These are phyloP conservation scores for Claviceps monticola DNA, from an alignment of 2,329 filamentous ascomycete genomes.

Conservation along the genomic window DNA sequence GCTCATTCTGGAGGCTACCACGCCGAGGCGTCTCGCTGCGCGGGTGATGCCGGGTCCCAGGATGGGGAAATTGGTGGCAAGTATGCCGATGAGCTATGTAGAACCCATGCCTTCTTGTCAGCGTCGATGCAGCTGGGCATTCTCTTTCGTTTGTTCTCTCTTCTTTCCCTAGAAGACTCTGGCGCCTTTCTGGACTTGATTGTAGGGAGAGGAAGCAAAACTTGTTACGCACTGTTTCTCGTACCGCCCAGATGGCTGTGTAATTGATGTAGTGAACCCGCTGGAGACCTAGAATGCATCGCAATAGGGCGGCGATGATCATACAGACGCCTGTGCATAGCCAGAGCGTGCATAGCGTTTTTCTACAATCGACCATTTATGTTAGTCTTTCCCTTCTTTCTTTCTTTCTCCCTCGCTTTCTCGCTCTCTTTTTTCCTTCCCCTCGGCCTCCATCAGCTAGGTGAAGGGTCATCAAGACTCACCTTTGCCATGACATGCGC, in stretches of 20 bases:
- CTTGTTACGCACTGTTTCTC: constrained; percentile 22
- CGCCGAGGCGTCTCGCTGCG: constrained; percentile 14
- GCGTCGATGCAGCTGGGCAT: too few relatives aligned
- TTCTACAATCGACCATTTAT: constrained; percentile 7
- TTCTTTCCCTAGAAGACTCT: background rate
- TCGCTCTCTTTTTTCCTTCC: background rate
- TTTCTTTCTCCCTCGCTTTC: background rate
- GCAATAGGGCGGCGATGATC: constrained; percentile 26
- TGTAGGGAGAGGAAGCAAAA: background rate
- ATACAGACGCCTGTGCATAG: constrained; percentile 28
- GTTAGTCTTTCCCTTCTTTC: background rate
- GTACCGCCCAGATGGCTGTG: constrained; percentile 14
- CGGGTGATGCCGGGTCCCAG: background rate
- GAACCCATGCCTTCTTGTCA: background rate
- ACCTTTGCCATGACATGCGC: constrained; percentile 15
- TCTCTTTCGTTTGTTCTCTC: background rate
- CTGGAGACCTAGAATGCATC: constrained; percentile 24
- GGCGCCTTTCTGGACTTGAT: background rate
- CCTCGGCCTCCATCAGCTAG: too few relatives aligned
- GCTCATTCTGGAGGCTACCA: constrained; percentile 13
- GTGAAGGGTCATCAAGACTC: background rate
- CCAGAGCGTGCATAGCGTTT: constrained; percentile 23
- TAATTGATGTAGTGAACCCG: constrained; percentile 23
- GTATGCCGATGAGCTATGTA: constrained; percentile 27
- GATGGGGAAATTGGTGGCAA: constrained; percentile 27